These are phyloP conservation scores for Silene vulgaris DNA, from an alignment of 179 eudicot species.

Conservation along the genomic window DNA sequence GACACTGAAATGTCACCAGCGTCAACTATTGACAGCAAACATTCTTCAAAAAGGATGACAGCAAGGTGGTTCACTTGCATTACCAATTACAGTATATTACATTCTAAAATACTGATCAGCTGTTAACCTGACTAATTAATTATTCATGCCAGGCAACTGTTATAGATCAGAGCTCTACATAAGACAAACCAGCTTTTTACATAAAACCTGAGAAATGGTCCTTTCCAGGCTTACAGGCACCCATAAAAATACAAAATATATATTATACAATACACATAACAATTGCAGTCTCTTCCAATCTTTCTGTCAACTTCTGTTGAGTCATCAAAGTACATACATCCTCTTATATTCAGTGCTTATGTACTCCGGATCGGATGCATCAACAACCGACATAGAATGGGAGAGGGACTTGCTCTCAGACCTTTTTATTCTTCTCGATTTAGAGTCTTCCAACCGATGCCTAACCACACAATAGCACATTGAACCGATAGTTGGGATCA, in stretches of 20 bases:
- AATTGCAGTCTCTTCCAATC: neutral
- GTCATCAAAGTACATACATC: slow-evolving; percentile 70
- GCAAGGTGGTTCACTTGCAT: slow-evolving; percentile 16
- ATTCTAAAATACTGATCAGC: slow-evolving; percentile 14
- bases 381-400: slow-evolving; percentile 60
- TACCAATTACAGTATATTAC: slow-evolving; percentile 21
- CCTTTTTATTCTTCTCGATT: slow-evolving; percentile 49
- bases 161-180: slow-evolving; percentile 21
- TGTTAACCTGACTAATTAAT: slow-evolving; percentile 8
- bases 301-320: neutral
- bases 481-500: slow-evolving; percentile 76
- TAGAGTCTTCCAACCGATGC: slow-evolving; percentile 54
- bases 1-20: no score
- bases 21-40: neutral
- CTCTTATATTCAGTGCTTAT: slow-evolving; percentile 54
- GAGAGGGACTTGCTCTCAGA: slow-evolving; percentile 58
- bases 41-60: neutral
- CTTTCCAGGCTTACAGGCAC: slow-evolving; percentile 7
- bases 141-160: slow-evolving; percentile 12
- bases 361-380: slow-evolving; percentile 53
- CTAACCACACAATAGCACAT: slow-evolving; percentile 75
- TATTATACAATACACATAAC: slow-evolving; percentile 21
- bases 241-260: slow-evolving; percentile 18
- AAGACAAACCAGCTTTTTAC: slow-evolving; percentile 14
- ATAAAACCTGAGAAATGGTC: slow-evolving; percentile 15